Evolutionary conservation across 192 early-diverging fungal species (phyloP).

Genomic region (Entrophospora sp.): DNA sequence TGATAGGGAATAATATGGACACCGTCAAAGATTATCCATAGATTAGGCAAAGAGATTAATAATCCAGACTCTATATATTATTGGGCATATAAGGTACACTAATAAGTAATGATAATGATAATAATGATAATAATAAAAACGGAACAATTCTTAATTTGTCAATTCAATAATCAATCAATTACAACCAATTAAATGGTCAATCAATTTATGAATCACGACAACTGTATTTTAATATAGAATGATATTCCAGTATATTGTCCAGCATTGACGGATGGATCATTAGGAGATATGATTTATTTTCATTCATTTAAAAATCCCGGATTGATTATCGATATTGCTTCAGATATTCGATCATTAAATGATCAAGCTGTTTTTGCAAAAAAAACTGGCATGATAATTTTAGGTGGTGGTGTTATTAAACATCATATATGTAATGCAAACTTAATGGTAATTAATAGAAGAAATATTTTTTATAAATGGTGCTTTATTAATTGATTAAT

Average conservation of each 20-base stretch:
- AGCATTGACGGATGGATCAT: conserved; percentile 92
- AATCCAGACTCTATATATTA: conserved; percentile 89
- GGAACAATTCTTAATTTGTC: too few species aligned
- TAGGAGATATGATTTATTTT: conserved; percentile 99
- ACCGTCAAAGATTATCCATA: conserved; percentile 80
- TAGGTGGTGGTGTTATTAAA: conserved; percentile 95
- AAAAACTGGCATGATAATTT: conserved; percentile 92
- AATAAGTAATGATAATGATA: too few species aligned
- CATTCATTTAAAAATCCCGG: conserved; percentile 95
- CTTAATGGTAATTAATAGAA: conserved; percentile 63
- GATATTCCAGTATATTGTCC: conserved; percentile 97
- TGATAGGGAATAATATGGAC: conserved; percentile 71
- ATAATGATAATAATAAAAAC: too few species aligned
- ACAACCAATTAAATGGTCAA: background rate
- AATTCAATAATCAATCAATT: background rate
- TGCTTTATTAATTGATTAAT: background rate
- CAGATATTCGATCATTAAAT: conserved; percentile 88
- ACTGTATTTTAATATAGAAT: conserved; percentile 47
- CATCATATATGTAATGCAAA: conserved; percentile 99
- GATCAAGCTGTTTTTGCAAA: conserved; percentile 91
- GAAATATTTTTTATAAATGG: background rate
- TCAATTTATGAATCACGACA: background rate
- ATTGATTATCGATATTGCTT: conserved; percentile 84
- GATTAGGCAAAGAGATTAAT: conserved; percentile 85
- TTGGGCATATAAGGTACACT: conserved; percentile 91